Conservation (phyloP, 805 yeast genomes). For the Wickerhamiella australiensis region DNA sequence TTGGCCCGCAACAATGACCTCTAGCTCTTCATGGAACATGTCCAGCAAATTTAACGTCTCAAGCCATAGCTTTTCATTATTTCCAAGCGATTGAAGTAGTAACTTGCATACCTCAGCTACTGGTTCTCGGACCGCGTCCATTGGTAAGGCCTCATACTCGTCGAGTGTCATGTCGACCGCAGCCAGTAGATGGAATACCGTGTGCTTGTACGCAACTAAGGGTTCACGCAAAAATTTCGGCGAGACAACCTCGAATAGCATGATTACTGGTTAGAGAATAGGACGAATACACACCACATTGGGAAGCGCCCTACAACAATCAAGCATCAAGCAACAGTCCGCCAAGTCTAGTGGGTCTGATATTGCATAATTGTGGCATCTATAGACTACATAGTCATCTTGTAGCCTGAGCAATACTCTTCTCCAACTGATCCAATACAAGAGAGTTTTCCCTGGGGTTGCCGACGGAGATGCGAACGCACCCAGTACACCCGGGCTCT, state of each 20-base stretch:
- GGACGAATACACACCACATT: too few species aligned
- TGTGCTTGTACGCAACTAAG: not conserved
- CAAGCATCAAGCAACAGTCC: too few species aligned
- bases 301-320: too few species aligned
- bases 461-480: constrained; percentile 78
- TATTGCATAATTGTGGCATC: too few species aligned
- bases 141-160: not conserved
- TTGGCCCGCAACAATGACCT: not conserved
- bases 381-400: too few species aligned
- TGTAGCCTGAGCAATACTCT: constrained; percentile 15
- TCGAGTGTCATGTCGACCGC: not conserved
- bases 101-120: not conserved
- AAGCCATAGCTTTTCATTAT: not conserved
- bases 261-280: too few species aligned
- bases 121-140: not conserved
- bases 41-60: not conserved
- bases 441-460: constrained; percentile 58
- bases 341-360: too few species aligned
- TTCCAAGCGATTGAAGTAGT: not conserved
- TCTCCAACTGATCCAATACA: constrained; percentile 41
- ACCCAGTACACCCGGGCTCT: constrained; percentile 82
- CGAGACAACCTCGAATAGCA: not conserved
- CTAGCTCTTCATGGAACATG: not conserved
- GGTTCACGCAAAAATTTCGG: not conserved
- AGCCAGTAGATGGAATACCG: not conserved